Percentiles rank a stretch among this genome's conserved stretches.
phyloP scores from a whole-genome alignment of 2,329 filamentous ascomycete species.

The Fusarium ambrosium region DNA sequence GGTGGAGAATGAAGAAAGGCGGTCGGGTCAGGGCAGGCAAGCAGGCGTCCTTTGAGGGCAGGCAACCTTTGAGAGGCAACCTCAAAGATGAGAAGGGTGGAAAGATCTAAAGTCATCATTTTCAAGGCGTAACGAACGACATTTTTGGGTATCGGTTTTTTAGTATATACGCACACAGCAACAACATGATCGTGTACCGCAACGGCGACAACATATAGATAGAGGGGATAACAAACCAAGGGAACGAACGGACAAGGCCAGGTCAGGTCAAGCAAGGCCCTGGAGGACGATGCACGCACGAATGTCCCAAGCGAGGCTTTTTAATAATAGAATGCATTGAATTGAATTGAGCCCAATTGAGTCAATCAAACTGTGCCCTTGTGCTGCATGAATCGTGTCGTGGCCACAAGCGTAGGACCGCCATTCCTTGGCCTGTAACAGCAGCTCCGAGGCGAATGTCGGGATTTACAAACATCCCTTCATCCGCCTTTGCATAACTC shows the following conservation, averaged over 20 bases:
- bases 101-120: not conserved
- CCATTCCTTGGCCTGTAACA: not conserved
- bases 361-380: not conserved
- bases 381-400: not conserved
- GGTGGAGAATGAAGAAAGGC: not conserved
- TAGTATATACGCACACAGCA: not conserved
- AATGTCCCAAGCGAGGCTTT: constrained; percentile 1
- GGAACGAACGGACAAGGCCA: not conserved
- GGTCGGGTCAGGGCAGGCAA: not conserved
- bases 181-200: not conserved
- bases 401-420: not conserved
- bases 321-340: constrained; percentile 15
- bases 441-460: not conserved
- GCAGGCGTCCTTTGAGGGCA: not conserved
- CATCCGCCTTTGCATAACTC: not conserved
- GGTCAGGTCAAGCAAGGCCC: not conserved
- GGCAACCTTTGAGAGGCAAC: not conserved
- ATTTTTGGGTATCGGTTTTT: not conserved
- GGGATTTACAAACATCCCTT: constrained; percentile 1
- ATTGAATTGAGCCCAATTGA: not conserved
- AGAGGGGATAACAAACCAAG: not conserved
- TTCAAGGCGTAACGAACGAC: not conserved
- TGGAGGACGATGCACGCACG: not conserved
- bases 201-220: constrained; percentile 1
- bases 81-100: not conserved